phyloP scores from a whole-genome alignment of 208 protist species.

The Leishmania tropica region DNA sequence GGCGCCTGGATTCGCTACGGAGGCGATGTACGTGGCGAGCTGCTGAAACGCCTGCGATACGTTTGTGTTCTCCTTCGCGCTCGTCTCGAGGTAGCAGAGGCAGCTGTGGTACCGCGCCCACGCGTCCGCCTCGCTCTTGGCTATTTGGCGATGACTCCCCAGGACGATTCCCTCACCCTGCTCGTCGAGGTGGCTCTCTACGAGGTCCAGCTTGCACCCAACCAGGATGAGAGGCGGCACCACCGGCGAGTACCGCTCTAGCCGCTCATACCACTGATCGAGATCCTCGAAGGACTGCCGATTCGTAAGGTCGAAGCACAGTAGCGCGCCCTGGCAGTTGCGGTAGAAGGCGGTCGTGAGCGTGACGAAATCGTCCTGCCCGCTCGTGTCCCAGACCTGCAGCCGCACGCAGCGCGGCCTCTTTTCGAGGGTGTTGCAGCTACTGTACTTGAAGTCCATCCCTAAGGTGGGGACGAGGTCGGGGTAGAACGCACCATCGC shows the following conservation, averaged over 20 bases:
- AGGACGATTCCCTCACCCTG: constrained; percentile 68
- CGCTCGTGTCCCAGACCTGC: constrained; percentile 92
- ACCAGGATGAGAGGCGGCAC: constrained; percentile 84
- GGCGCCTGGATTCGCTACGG: constrained; percentile 38
- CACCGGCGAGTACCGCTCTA: constrained; percentile 59
- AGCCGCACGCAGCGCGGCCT: constrained; percentile 73
- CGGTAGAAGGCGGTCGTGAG: constrained; percentile 93
- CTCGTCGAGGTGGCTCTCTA: constrained; percentile 55
- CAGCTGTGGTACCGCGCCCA: constrained; percentile 78
- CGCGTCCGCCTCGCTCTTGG: constrained; percentile 80
- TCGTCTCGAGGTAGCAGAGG: constrained; percentile 88
- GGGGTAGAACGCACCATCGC: constrained; percentile 81
- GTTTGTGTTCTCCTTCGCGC: constrained; percentile 91
- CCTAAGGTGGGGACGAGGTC: constrained; percentile 86
- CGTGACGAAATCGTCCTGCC: constrained; percentile 89
- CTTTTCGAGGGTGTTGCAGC: constrained; percentile 75
- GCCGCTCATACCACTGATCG: constrained; percentile 79
- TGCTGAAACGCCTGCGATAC: constrained; percentile 85
- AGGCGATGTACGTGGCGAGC: constrained; percentile 72
- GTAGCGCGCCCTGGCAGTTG: constrained; percentile 89
- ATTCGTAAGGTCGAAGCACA: constrained; percentile 98
- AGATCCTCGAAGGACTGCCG: constrained; percentile 87
- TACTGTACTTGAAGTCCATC: constrained; percentile 89
- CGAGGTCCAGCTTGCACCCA: constrained; percentile 87
- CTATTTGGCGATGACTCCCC: constrained; percentile 75